Conservation (phyloP, 2,329 filamentous ascomycete species). For the Rhinocladiella similis region DNA sequence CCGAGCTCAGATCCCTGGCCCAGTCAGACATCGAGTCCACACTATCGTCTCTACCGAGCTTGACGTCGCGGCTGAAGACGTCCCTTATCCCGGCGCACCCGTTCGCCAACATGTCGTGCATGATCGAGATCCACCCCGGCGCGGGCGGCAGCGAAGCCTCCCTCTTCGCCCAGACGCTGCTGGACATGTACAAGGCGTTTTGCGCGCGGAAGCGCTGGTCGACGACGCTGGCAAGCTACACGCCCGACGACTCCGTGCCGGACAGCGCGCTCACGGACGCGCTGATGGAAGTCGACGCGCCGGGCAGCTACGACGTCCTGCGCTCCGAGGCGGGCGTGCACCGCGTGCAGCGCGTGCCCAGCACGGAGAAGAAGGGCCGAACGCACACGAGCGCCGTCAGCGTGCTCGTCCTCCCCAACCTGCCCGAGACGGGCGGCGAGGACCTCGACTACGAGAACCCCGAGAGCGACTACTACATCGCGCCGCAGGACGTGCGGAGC, state of each 20-base stretch:
- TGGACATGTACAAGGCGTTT: slow-evolving; percentile 85
- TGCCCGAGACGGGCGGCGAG: slow-evolving; percentile 58
- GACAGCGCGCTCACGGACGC: slow-evolving; percentile 73
- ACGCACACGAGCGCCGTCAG: slow-evolving; percentile 92
- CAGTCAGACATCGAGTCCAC: slow-evolving; percentile 71
- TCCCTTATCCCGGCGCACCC: slow-evolving; percentile 84
- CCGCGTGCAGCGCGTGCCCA: slow-evolving; percentile 88
- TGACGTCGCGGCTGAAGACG: slow-evolving; percentile 69
- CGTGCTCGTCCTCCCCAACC: slow-evolving; percentile 86
- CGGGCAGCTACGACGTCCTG: slow-evolving; percentile 77
- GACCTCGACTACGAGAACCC: slow-evolving; percentile 74
- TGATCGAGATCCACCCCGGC: slow-evolving; percentile 88
- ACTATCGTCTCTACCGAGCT: slow-evolving; percentile 58
- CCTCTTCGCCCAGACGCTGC: slow-evolving; percentile 82
- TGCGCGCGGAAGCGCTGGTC: slow-evolving; percentile 70
- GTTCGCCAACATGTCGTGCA: slow-evolving; percentile 84
- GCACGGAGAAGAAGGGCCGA: slow-evolving; percentile 85
- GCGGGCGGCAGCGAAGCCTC: slow-evolving; percentile 89
- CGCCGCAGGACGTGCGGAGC: slow-evolving; percentile 75
- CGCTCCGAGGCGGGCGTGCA: slow-evolving; percentile 92
- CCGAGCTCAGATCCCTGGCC: slow-evolving; percentile 60
- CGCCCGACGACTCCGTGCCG: slow-evolving; percentile 64
- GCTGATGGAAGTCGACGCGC: slow-evolving; percentile 75
- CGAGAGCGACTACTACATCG: slow-evolving; percentile 86
- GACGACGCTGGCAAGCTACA: slow-evolving; percentile 73